These are phyloP conservation scores for Solanum medicagineum DNA, from an alignment of 257 asterid species.

Conservation along the genomic window DNA sequence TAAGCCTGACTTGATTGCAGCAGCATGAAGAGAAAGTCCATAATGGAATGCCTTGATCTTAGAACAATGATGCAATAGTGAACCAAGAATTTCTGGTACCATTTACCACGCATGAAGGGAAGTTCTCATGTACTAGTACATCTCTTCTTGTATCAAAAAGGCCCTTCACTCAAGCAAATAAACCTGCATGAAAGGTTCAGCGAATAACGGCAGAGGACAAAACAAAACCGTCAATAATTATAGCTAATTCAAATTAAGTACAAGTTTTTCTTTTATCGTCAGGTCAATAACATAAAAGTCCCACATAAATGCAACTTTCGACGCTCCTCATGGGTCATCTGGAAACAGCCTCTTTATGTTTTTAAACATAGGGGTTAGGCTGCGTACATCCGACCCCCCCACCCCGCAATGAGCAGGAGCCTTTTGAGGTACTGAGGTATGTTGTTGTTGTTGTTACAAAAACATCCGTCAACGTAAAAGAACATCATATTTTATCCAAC, in stretches of 20 bases:
- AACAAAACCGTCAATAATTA: background rate
- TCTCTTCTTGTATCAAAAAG: background rate
- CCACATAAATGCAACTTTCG: background rate
- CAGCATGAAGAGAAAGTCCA: slow-evolving; percentile 49
- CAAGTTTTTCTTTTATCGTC: background rate
- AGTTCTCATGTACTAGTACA: background rate
- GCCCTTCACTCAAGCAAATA: background rate
- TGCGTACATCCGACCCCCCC: no score
- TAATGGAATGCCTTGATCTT: slow-evolving; percentile 22
- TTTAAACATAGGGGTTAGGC: no score
- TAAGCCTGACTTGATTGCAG: slow-evolving; percentile 41
- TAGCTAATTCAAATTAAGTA: background rate
- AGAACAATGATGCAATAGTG: slow-evolving; percentile 45
- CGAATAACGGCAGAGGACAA: background rate
- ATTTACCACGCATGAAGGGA: background rate
- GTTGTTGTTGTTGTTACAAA: background rate
- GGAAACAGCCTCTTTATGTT: no score
- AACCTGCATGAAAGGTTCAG: background rate
- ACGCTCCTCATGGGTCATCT: no score
- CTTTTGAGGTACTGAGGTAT: no score
- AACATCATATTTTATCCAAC: background rate
- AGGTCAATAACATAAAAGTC: background rate
- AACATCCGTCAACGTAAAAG: background rate
- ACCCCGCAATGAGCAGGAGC: no score
- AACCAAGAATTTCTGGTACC: slow-evolving; percentile 34